Base-by-base conservation (phyloP, 2,329 filamentous ascomycete genomes). In the Fusarium transvaalense region DNA sequence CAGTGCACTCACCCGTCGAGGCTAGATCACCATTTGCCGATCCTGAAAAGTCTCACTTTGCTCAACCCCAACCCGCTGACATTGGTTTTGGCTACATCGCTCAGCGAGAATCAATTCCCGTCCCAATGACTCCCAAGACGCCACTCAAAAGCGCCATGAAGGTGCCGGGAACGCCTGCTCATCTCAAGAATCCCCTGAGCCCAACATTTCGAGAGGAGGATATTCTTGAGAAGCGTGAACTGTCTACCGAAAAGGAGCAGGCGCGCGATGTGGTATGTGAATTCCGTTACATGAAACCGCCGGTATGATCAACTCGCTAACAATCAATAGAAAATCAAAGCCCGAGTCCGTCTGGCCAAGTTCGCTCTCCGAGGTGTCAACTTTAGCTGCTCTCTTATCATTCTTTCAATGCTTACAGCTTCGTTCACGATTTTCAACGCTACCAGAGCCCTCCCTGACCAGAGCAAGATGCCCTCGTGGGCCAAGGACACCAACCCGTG, bases 381-480 rank as follows among this genome's bases (percentile, higher is more conserved):
- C 85, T 98, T 99, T 80, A 94, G 93, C 80, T 99, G 96, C 85
- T 95, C 92, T 79, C 86, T 98, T 64, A 97, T 99, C 77, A 93
- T 99, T 70, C 87, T 99, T 60, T 86, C 94, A 66, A 95, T 99
- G 88, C 84, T 99, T 55, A 90, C 92, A 15, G 88, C 93, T n/a
- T 93, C 93, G 5, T 92, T 99, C 76, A 83, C 89, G 71, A 94
- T 99, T 79, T 99, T 99, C 88, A 93, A 96, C 79, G 88, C 94
- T 50, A 97, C 96, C 61, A 92, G 88, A 77, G 55, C 81, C 17
- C 84, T 99, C 3, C 88, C 94, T 34, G 76, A 88, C 15, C 88
- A 95, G 70, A 97, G 93, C 83, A 89, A 87, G 64, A 88, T 97
- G 69, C 93, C 94, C 8, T 82, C 96, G 4, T 99, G 96, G 96